These are phyloP conservation scores for Eucalyptus guilfoylei DNA, from an alignment of 345 rosid species.

Conservation along the genomic window DNA sequence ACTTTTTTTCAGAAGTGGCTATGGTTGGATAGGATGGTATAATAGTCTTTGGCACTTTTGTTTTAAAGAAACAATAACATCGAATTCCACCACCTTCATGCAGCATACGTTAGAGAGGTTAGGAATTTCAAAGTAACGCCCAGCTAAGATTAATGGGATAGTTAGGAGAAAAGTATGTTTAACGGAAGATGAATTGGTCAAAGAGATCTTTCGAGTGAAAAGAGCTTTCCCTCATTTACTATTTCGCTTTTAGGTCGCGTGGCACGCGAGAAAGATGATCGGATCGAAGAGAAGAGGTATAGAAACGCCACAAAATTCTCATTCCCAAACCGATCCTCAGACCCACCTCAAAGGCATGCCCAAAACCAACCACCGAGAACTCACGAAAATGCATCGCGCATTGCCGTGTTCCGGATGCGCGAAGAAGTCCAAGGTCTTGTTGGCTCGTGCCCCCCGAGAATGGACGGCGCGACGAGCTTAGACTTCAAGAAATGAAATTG, in stretches of 20 bases:
- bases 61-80: not conserved
- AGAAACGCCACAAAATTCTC: not conserved
- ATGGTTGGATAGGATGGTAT: too few relatives aligned
- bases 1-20: too few relatives aligned
- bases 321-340: not conserved
- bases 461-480: not conserved
- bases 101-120: not conserved
- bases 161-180: not conserved
- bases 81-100: not conserved
- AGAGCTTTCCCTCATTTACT: not conserved
- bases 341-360: not conserved
- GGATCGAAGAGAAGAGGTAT: not conserved
- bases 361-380: not conserved
- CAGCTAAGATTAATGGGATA: not conserved
- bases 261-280: not conserved
- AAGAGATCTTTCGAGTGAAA: not conserved
- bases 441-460: not conserved
- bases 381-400: not conserved
- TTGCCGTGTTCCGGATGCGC: not conserved
- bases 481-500: slow-evolving; percentile 30
- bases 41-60: too few relatives aligned
- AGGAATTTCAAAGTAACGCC: not conserved
- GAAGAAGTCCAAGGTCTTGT: not conserved
- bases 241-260: not conserved
- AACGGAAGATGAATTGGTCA: not conserved